These are phyloP conservation scores for Pyrus betulifolia DNA, from an alignment of 306 rosid species.

Conservation along the genomic window DNA sequence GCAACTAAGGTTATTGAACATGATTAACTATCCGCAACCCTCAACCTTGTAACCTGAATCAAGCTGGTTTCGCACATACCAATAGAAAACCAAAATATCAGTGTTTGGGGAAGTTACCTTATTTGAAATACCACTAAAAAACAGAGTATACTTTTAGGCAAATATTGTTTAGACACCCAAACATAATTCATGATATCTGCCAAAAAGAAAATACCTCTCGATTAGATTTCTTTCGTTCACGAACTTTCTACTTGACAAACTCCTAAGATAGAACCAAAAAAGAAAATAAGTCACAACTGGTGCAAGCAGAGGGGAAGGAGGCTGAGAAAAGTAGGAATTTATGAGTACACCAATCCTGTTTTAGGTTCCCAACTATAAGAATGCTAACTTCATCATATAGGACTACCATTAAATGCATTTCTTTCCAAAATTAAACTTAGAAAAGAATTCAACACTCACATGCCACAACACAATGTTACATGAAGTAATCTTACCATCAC, in stretches of 20 bases:
- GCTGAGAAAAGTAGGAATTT: not conserved
- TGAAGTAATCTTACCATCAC: too few relatives aligned
- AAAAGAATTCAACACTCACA: too few relatives aligned
- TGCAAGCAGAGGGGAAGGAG: not conserved
- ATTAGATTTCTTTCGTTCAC: slow-evolving; percentile 71
- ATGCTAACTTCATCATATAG: too few relatives aligned
- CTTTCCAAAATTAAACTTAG: too few relatives aligned
- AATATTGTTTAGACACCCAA: not conserved
- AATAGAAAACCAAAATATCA: not conserved
- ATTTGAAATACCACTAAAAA: not conserved
- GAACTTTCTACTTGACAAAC: slow-evolving; percentile 70
- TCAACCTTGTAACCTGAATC: not conserved
- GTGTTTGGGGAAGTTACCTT: slow-evolving; percentile 22
- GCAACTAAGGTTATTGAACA: too few relatives aligned
- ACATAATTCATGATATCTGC: too few relatives aligned
- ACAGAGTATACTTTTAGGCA: not conserved
- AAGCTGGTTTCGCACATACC: not conserved
- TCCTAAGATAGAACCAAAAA: slow-evolving; percentile 31
- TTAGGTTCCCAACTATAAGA: too few relatives aligned
- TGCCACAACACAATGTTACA: too few relatives aligned
- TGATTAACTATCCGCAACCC: not conserved
- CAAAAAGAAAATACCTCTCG: slow-evolving; percentile 34
- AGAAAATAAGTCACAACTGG: not conserved
- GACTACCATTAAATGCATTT: too few relatives aligned
- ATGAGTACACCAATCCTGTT: not conserved